These are phyloP conservation scores for Hemisphaericaspora nanyangensis DNA, from an alignment of 805 yeast species.

Conservation along the genomic window DNA sequence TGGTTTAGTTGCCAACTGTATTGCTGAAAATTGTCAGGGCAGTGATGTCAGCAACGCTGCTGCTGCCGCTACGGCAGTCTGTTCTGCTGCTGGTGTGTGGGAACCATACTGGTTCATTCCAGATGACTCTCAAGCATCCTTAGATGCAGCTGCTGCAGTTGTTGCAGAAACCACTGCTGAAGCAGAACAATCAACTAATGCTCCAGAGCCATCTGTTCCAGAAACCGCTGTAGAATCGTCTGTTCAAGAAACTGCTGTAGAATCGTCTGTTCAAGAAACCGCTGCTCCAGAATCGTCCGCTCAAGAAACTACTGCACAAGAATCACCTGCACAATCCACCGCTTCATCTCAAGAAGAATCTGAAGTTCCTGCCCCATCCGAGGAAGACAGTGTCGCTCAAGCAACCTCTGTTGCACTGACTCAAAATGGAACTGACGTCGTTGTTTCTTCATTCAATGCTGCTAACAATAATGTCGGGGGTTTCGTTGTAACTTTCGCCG, in stretches of 20 bases:
- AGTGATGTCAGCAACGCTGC: conserved; percentile 26
- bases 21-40: conserved; percentile 35
- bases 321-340: neutral
- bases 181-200: neutral
- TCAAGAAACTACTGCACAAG: neutral
- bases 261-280: neutral
- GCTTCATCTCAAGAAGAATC: neutral
- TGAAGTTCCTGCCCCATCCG: neutral
- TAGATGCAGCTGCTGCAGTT: conserved; percentile 24
- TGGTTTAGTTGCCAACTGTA: conserved; percentile 34
- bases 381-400: neutral
- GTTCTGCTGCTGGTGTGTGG: conserved; percentile 32
- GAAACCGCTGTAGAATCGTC: conserved; percentile 2
- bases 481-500: conserved; percentile 4
- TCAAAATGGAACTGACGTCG: too few species aligned
- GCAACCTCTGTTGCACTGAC: too few species aligned
- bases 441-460: conserved; percentile 1
- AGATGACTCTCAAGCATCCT: conserved; percentile 17
- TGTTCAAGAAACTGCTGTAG: neutral
- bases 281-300: neutral
- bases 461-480: conserved; percentile 1
- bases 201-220: conserved; percentile 1
- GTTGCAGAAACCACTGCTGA: conserved; percentile 12
- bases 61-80: conserved; percentile 27
- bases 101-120: conserved; percentile 31